Evolutionary conservation across 2,329 filamentous ascomycete genomes (phyloP).

Genomic region (Cyphellophora attinorum): DNA sequence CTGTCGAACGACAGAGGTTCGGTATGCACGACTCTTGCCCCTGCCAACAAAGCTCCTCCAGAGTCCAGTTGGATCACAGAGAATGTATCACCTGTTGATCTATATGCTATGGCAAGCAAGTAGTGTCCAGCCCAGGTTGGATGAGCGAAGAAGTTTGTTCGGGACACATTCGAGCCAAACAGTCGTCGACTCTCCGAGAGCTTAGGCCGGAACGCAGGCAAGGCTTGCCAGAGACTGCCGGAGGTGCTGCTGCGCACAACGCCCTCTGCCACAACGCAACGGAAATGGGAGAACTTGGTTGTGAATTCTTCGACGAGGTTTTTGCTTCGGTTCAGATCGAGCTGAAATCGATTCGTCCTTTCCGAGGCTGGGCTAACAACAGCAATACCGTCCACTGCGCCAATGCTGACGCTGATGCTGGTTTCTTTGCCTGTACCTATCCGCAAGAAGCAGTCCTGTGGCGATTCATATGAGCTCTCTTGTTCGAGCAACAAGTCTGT

Average conservation of each 20-base stretch:
- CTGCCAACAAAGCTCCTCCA: background rate
- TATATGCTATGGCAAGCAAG: constrained; percentile 62
- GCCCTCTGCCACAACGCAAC: constrained; percentile 15
- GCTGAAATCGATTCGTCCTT: constrained; percentile 49
- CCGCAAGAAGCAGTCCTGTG: constrained; percentile 56
- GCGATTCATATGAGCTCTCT: constrained; percentile 49
- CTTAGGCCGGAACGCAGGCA: constrained; percentile 30
- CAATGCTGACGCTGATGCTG: constrained; percentile 55
- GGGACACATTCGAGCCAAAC: constrained; percentile 54
- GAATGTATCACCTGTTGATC: constrained; percentile 55
- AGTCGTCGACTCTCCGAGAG: constrained; percentile 44
- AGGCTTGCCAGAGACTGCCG: constrained; percentile 23
- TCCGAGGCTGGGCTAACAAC: constrained; percentile 57
- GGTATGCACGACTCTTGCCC: background rate
- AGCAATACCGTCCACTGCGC: constrained; percentile 69
- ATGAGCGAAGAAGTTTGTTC: constrained; percentile 60
- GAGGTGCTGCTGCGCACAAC: constrained; percentile 7
- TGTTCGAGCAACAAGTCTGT: constrained; percentile 51
- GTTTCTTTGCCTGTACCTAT: constrained; percentile 60
- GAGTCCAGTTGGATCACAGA: constrained; percentile 37
- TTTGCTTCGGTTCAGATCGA: constrained; percentile 50
- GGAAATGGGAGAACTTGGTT: constrained; percentile 19
- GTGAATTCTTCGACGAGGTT: constrained; percentile 32
- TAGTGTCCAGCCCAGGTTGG: constrained; percentile 63
- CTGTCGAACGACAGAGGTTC: background rate